Percentiles rank a stretch among this genome's conserved stretches.
Conservation (phyloP, 768 basidiomycete genomes). For the Tulasnella sp. region DNA sequence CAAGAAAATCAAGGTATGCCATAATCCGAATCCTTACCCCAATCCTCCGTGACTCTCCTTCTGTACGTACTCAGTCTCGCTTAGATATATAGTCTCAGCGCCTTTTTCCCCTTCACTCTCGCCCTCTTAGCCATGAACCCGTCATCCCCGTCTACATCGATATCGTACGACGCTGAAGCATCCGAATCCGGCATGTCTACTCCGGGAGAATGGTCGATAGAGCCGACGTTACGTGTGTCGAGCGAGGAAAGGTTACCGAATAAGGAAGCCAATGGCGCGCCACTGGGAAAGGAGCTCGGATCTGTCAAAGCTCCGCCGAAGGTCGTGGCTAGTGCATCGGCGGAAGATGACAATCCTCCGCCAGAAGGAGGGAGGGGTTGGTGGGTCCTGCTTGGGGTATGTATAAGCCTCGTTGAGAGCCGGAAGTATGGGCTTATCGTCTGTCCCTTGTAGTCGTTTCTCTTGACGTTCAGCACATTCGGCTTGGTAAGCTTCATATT, state of each 20-base stretch:
- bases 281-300: neutral
- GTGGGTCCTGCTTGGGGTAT: neutral
- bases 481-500: neutral
- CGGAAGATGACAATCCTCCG: neutral
- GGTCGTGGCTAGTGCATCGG: neutral
- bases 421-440: too few species aligned
- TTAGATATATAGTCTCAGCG: neutral
- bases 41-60: neutral
- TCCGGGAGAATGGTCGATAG: neutral
- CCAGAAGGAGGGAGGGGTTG: neutral
- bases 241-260: neutral
- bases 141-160: neutral
- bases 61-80: neutral
- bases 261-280: neutral
- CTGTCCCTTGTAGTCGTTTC: neutral
- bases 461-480: neutral
- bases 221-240: neutral
- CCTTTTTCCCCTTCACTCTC: neutral
- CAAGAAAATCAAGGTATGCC: neutral
- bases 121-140: neutral
- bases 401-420: neutral
- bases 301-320: neutral
- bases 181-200: neutral
- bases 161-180: neutral
- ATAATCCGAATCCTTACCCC: neutral